Conservation (phyloP, 352 stramenopile genomes). For the Aphanomyces invadans region DNA sequence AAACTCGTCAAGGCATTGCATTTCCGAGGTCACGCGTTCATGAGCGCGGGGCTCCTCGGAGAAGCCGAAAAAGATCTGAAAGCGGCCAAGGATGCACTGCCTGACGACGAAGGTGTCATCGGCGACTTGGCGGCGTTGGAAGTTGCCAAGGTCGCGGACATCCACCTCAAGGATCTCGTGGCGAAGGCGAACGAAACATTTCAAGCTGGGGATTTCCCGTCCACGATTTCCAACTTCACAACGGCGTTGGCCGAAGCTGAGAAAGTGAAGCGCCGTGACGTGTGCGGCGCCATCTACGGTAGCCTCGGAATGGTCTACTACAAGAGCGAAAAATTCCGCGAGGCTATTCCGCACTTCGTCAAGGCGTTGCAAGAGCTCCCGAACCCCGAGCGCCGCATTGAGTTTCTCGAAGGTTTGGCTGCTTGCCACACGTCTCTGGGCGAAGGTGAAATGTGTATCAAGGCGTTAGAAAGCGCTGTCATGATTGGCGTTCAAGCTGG, state of each 20-base stretch:
- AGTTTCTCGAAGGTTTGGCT: slow-evolving; percentile 20
- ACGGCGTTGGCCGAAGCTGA: slow-evolving; percentile 6
- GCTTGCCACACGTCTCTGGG: slow-evolving; percentile 19
- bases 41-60: slow-evolving; percentile 10
- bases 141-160: slow-evolving; percentile 14
- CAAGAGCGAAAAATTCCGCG: slow-evolving; percentile 19
- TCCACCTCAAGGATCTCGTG: slow-evolving; percentile 10
- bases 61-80: slow-evolving; percentile 21
- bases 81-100: slow-evolving; percentile 6
- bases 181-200: slow-evolving; percentile 19
- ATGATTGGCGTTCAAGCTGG: slow-evolving; percentile 25
- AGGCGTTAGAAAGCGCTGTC: slow-evolving; percentile 21
- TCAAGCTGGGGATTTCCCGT: slow-evolving; percentile 5
- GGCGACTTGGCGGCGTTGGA: slow-evolving; percentile 12
- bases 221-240: slow-evolving; percentile 14
- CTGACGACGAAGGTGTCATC: slow-evolving; percentile 13
- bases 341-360: slow-evolving; percentile 22
- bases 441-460: slow-evolving; percentile 23
- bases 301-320: slow-evolving; percentile 22
- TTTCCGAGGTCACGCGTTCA: slow-evolving; percentile 22
- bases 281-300: slow-evolving; percentile 20
- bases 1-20: slow-evolving; percentile 16
- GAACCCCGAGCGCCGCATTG: slow-evolving; percentile 20
- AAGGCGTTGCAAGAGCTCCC: slow-evolving; percentile 22
- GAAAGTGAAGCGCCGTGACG: slow-evolving; percentile 20